A percentile compares a stretch with the other conserved stretches of the same genome.
Conservation (phyloP, 108 stramenopile species). For the Mediolabrus comicus region DNA sequence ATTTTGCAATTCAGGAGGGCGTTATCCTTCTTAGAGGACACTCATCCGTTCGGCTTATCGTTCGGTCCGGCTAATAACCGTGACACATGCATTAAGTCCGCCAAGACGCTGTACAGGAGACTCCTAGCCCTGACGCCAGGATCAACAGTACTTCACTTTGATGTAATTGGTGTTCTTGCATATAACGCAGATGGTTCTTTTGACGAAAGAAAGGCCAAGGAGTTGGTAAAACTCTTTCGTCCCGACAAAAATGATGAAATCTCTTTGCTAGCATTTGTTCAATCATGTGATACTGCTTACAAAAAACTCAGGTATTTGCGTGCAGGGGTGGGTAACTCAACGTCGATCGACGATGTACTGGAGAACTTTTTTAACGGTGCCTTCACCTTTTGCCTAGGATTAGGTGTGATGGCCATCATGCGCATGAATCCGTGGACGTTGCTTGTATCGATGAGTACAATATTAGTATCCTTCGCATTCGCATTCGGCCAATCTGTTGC, state of each 20-base stretch:
- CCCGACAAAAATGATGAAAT: conserved; percentile 62
- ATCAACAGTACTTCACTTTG: conserved; percentile 53
- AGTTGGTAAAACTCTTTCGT: conserved; percentile 58
- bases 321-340: conserved; percentile 63
- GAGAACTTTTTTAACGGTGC: conserved; percentile 60
- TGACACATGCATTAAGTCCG: conserved; percentile 61
- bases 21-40: conserved; percentile 60
- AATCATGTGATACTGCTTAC: conserved; percentile 65
- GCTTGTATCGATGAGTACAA: conserved; percentile 64
- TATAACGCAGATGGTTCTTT: conserved; percentile 42
- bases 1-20: conserved; percentile 73
- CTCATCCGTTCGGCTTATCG: conserved; percentile 58
- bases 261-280: conserved; percentile 42
- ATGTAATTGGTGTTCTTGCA: conserved; percentile 56
- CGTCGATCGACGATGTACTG: conserved; percentile 71
- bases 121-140: conserved; percentile 44
- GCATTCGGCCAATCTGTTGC: conserved; percentile 68
- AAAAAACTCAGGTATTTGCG: conserved; percentile 63
- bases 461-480: conserved; percentile 74
- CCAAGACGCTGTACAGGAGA: conserved; percentile 53
- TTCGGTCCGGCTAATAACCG: conserved; percentile 65
- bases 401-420: conserved; percentile 48
- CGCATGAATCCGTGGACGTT: conserved; percentile 77
- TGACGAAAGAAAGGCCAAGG: conserved; percentile 52
- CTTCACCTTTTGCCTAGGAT: conserved; percentile 56